phyloP scores from a whole-genome alignment of 257 asterid genomes.

The Fraxinus americana region DNA sequence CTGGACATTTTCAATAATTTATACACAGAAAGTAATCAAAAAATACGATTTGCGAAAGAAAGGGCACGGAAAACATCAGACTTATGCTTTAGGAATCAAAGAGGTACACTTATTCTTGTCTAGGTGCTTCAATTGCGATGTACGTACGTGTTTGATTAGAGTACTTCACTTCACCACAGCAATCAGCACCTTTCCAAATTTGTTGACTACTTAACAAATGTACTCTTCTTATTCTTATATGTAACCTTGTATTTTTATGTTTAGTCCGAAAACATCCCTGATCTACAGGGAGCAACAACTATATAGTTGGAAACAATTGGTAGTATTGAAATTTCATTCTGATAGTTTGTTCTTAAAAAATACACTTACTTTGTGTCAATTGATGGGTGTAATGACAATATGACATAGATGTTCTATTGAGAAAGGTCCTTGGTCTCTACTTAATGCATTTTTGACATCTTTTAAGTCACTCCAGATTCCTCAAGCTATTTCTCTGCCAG shows the following conservation, averaged over 20 bases:
- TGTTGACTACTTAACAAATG: slow-evolving; percentile 7
- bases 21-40: slow-evolving; percentile 61
- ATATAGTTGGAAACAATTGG: neutral
- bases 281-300: neutral
- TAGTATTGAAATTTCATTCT: slow-evolving; percentile 1
- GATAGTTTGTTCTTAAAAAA: slow-evolving; percentile 1
- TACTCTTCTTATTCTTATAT: slow-evolving; percentile 17
- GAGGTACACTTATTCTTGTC: slow-evolving; percentile 51
- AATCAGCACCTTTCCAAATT: neutral
- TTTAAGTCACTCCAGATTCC: slow-evolving; percentile 16
- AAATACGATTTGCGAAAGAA: slow-evolving; percentile 79
- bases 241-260: slow-evolving; percentile 5
- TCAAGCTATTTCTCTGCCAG: slow-evolving; percentile 46
- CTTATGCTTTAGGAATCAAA: slow-evolving; percentile 95
- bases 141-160: slow-evolving; percentile 17
- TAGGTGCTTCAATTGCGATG: neutral
- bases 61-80: slow-evolving; percentile 94
- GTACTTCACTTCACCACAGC: slow-evolving; percentile 20
- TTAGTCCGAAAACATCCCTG: slow-evolving; percentile 3
- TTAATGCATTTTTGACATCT: slow-evolving; percentile 5
- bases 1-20: slow-evolving; percentile 21
- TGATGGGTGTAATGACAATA: neutral
- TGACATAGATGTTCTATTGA: neutral
- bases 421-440: neutral
- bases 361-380: neutral